phyloP scores from a whole-genome alignment of 169 alveolate species.

The Cystoisospora suis region DNA sequence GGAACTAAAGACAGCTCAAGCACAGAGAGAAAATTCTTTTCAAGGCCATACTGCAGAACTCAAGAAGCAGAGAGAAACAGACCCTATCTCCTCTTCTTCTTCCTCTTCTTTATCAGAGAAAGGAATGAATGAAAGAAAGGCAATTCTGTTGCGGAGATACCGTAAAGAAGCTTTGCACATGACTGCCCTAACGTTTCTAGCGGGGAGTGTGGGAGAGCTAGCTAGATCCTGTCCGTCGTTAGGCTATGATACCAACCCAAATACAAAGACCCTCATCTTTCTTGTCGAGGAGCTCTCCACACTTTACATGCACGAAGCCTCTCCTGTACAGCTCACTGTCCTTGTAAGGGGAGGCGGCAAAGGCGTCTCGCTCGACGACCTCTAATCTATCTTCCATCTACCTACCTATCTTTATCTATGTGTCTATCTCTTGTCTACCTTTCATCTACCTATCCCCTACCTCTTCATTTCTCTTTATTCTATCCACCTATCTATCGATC shows the following conservation, averaged over 20 bases:
- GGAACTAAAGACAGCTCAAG: no score
- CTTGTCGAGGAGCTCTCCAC: not conserved
- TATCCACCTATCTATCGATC: not conserved
- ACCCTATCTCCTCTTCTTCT: no score
- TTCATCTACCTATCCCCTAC: not conserved
- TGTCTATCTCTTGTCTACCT: not conserved
- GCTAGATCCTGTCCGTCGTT: slow-evolving; percentile 1
- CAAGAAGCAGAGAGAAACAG: no score
- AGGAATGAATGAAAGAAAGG: no score
- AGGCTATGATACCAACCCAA: not conserved
- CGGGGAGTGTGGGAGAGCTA: slow-evolving; percentile 26
- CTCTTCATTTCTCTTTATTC: not conserved
- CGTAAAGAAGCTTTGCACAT: slow-evolving; percentile 4
- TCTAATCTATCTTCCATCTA: not conserved
- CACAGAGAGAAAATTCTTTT: no score
- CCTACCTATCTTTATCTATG: not conserved
- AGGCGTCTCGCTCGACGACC: not conserved
- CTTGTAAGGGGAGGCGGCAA: no score
- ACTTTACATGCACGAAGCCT: slow-evolving; percentile 13
- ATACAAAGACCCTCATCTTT: not conserved
- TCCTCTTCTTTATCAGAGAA: no score
- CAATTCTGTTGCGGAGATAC: no score
- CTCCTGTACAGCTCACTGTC: slow-evolving; percentile 32
- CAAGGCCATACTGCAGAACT: no score
- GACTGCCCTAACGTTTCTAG: slow-evolving; percentile 10